Percentiles rank a stretch among this genome's conserved stretches.
Evolutionary conservation across 768 basidiomycete genomes (phyloP).

Genomic region (Tubosaeta sp.): DNA sequence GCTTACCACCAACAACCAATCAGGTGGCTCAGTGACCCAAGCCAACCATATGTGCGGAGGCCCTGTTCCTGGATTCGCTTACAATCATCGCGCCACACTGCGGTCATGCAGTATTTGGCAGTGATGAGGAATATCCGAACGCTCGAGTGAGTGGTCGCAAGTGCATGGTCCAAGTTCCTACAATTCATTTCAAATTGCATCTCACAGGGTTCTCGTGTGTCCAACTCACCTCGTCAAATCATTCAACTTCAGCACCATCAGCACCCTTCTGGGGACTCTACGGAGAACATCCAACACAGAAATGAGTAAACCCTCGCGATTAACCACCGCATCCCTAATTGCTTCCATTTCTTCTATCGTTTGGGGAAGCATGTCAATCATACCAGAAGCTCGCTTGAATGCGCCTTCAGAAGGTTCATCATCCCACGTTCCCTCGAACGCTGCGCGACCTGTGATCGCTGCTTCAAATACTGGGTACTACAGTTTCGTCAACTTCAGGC

Average conservation of each 20-base stretch:
- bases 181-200: neutral
- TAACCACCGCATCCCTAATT: conserved; percentile 77
- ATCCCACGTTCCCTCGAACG: conserved; percentile 60
- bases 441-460: conserved; percentile 82
- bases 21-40: conserved; percentile 47
- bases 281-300: conserved; percentile 88
- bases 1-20: conserved; percentile 75
- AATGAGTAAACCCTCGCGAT: conserved; percentile 75
- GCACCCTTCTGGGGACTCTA: conserved; percentile 74
- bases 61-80: conserved; percentile 48
- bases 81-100: conserved; percentile 73
- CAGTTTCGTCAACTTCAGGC: conserved; percentile 1
- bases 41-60: conserved; percentile 39
- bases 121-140: conserved; percentile 89
- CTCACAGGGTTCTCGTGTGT: neutral
- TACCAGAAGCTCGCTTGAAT: conserved; percentile 63
- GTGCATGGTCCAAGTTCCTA: conserved; percentile 76
- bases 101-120: conserved; percentile 80
- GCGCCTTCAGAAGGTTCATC: conserved; percentile 29
- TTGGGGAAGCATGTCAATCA: conserved; percentile 72
- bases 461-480: conserved; percentile 95
- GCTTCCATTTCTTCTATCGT: conserved; percentile 75
- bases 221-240: conserved; percentile 67
- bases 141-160: conserved; percentile 84
- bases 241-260: conserved; percentile 84